A percentile compares a stretch with the other conserved stretches of the same genome.
These are phyloP conservation scores for Thoreauomyces humboldtii DNA, from an alignment of 192 early-diverging fungal genomes.

Conservation along the genomic window DNA sequence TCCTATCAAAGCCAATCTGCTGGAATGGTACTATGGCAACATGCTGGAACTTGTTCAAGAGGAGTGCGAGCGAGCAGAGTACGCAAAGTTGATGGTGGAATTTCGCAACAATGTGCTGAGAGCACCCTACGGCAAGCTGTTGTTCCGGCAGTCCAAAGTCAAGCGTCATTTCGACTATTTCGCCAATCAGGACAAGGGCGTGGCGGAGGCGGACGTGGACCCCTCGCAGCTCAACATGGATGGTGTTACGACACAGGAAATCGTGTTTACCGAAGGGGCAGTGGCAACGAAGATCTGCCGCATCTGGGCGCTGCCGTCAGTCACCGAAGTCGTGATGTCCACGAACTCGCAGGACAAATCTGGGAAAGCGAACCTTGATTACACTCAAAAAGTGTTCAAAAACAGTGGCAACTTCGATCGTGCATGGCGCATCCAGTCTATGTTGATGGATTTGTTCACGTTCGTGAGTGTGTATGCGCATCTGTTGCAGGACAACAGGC, in stretches of 20 bases:
- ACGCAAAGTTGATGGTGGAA: conserved; percentile 40
- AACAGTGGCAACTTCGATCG: conserved; percentile 37
- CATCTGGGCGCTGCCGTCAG: conserved; percentile 50
- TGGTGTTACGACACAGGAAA: conserved; percentile 42
- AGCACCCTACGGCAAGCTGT: conserved; percentile 31
- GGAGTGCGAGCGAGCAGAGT: conserved; percentile 50
- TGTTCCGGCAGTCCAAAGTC: conserved; percentile 44
- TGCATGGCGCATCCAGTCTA: conserved; percentile 38
- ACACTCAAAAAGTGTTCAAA: conserved; percentile 30
- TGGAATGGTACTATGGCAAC: conserved; percentile 49
- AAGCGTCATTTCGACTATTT: conserved; percentile 42
- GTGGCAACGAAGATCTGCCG: conserved; percentile 32
- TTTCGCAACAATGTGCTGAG: conserved; percentile 25
- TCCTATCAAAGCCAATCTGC: conserved; percentile 27
- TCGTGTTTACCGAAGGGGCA: conserved; percentile 21
- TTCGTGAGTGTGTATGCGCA: conserved; percentile 39
- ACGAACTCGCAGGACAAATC: conserved; percentile 24
- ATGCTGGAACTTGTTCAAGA: conserved; percentile 44
- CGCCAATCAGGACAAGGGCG: conserved; percentile 29
- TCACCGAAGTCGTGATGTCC: conserved; percentile 42
- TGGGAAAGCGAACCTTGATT: conserved; percentile 27
- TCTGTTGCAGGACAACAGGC: conserved; percentile 47
- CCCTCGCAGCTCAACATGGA: conserved; percentile 33
- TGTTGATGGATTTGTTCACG: conserved; percentile 41
- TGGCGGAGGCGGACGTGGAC: conserved; percentile 20